phyloP scores from a whole-genome alignment of 2,329 filamentous ascomycete species.

The Fusarium sp. region DNA sequence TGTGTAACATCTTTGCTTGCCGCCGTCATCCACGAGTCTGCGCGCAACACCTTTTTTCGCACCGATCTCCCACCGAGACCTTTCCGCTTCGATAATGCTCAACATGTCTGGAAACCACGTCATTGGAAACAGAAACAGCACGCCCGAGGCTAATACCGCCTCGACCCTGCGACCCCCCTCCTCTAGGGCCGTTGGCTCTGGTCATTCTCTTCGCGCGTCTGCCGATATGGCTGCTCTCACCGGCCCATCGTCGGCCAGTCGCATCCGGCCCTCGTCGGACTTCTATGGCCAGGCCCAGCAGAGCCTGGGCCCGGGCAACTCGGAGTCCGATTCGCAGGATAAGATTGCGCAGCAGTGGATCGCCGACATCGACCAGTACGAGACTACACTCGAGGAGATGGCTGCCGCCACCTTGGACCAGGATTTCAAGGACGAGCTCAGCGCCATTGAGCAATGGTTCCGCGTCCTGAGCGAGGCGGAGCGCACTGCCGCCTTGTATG shows the following conservation, averaged over 20 bases:
- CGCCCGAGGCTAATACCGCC: slow-evolving; percentile 87
- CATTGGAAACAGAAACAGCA: slow-evolving; percentile 93
- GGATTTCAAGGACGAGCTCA: slow-evolving; percentile 99
- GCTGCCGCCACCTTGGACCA: slow-evolving; percentile 98
- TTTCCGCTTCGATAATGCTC: slow-evolving; percentile 57
- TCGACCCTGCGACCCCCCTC: slow-evolving; percentile 85
- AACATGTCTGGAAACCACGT: slow-evolving; percentile 77
- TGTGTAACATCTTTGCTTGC: slow-evolving; percentile 40
- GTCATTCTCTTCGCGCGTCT: slow-evolving; percentile 91
- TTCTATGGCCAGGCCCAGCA: slow-evolving; percentile 86
- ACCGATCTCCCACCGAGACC: slow-evolving; percentile 18
- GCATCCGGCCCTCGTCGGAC: slow-evolving; percentile 94
- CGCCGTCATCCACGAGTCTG: slow-evolving; percentile 33
- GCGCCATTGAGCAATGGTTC: slow-evolving; percentile 99
- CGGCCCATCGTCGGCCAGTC: slow-evolving; percentile 74
- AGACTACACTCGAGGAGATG: slow-evolving; percentile 99
- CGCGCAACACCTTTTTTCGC: slow-evolving; percentile 25
- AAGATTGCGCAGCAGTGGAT: slow-evolving; percentile 98
- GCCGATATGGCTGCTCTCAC: slow-evolving; percentile 93
- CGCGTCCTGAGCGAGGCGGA: slow-evolving; percentile 96
- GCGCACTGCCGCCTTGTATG: slow-evolving; percentile 93
- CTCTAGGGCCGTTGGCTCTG: slow-evolving; percentile 80
- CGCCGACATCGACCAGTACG: slow-evolving; percentile 98
- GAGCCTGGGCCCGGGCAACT: slow-evolving; percentile 73
- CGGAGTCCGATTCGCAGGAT: slow-evolving; percentile 86